These are phyloP conservation scores for Aegilops umbellulata DNA, from an alignment of 176 grass and related monocot genomes.

Conservation along the genomic window DNA sequence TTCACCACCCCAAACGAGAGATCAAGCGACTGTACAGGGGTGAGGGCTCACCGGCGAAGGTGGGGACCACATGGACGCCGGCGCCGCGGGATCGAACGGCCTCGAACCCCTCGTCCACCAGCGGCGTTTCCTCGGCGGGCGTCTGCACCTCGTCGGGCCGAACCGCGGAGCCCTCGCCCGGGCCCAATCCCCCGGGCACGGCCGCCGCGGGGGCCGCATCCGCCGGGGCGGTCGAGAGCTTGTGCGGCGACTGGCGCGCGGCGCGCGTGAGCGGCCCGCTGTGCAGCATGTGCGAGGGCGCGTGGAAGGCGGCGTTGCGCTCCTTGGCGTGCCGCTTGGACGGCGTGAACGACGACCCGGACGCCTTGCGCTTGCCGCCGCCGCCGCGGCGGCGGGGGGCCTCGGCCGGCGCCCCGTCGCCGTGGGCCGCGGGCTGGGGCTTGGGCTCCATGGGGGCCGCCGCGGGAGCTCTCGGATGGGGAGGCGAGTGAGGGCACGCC, in stretches of 20 bases:
- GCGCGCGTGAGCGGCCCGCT: constrained; percentile 91
- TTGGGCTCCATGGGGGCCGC: constrained; percentile 65
- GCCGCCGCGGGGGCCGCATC: constrained; percentile 25
- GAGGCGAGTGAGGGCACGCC: constrained; percentile 29
- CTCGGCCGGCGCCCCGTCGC: constrained; percentile 37
- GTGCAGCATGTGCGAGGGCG: constrained; percentile 63
- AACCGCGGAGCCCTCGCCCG: constrained; percentile 20
- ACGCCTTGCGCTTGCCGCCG: constrained; percentile 75
- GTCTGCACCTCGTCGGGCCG: constrained; percentile 13
- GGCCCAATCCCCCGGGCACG: constrained; percentile 24
- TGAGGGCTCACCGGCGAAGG: constrained; percentile 72
- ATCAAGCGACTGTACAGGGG: constrained; percentile 4
- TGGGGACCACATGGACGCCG: constrained; percentile 82
- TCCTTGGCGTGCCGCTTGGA: constrained; percentile 97
- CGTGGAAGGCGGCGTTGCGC: constrained; percentile 65
- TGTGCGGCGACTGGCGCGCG: constrained; percentile 84
- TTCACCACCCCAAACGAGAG: constrained; percentile 19
- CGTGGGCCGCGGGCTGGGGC: constrained; percentile 28
- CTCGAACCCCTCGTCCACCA: constrained; percentile 66
- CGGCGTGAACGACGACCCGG: constrained; percentile 52
- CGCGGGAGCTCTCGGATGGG: constrained; percentile 8
- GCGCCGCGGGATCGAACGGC: constrained; percentile 79
- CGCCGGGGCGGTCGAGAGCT: constrained; percentile 35
- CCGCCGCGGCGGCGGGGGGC: constrained; percentile 44
- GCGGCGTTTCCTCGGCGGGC: constrained; percentile 22